Evolutionary conservation across 192 early-diverging fungal genomes (phyloP).

Genomic region (Entomortierella parvispora): DNA sequence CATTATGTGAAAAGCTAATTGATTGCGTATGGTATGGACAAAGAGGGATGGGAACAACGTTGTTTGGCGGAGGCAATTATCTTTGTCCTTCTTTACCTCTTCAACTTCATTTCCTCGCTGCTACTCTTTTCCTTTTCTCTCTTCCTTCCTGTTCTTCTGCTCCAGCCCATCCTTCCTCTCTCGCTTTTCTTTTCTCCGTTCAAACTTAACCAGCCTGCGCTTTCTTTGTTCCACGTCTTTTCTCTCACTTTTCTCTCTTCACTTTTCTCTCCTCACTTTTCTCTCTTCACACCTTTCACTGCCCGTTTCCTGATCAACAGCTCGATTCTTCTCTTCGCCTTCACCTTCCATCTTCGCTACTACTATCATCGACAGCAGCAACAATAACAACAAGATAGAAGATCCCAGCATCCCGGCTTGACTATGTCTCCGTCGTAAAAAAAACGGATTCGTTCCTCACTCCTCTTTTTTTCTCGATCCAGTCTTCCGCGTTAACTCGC

Average conservation of each 20-base stretch:
- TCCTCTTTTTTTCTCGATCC: neutral
- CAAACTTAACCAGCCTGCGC: neutral
- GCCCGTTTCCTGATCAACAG: neutral
- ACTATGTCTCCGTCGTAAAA: no score
- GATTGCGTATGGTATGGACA: neutral
- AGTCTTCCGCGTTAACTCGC: no score
- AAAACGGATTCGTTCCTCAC: no score
- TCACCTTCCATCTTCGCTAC: neutral
- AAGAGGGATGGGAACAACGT: neutral
- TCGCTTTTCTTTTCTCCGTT: neutral
- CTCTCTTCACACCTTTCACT: neutral
- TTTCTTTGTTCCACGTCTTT: neutral
- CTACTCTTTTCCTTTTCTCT: neutral
- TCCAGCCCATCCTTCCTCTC: neutral
- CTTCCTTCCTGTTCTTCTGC: neutral
- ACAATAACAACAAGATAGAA: no score
- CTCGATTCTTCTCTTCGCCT: neutral
- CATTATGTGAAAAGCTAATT: no score
- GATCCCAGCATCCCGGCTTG: no score
- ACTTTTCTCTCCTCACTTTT: neutral
- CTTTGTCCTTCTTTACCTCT: neutral
- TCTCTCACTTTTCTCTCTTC: slow-evolving; percentile 1
- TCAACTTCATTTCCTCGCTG: neutral
- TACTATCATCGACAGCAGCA: no score
- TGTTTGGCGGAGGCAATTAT: neutral